Base-by-base conservation (phyloP, 2,329 filamentous ascomycete genomes). In the Colletotrichum truncatum region DNA sequence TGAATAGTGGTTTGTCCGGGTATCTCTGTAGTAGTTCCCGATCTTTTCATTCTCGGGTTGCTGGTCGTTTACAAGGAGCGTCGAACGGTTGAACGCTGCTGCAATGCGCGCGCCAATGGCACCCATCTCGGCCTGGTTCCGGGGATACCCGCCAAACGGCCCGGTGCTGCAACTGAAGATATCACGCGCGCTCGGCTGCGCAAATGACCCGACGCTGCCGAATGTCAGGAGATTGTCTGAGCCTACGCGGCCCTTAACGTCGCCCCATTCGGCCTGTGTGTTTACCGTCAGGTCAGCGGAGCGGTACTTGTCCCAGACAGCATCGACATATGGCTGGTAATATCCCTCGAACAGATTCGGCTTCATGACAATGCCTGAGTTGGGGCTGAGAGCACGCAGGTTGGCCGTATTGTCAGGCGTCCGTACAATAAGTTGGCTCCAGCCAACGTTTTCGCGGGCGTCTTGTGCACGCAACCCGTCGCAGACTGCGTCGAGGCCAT, bases 51-150 rank as follows among this genome's bases (percentile, higher is more conserved):
- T 80, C 58, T 85, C 80, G 12, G 86, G 88, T 77, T 86, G 88
- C 68, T 72, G 70, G n/a, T 74, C 56, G 70, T 85, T 78, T 18
- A 77, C 73, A 52, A 92, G 77, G 66, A 96, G 77, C 10, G 91
- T 94, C 32, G 86, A 89, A 21, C 93, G 85, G 77, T 94, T 93
- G 72, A 95, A 87, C 1, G 90, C 91, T 1, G 93, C 92, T 0
- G 90, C 86, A 12, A 96, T 78, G n/a, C 93, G 84, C 0, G 93
- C 91, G 8, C 89, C 89, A 60, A 94, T 85, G 39, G 89, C 89
- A 65, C 87, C 85, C 73, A 84, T 82, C 71, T 82, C 77, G 52
- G 78, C 79, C 58, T 82, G 80, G 36, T 76, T 77, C 4, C 70
- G 70, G 5, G 78, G 70, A 51, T 78, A 79, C 39, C 71, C 75